A percentile compares a stretch with the other conserved stretches of the same genome.
These are phyloP conservation scores for Verticillium nonalfalfae DNA, from an alignment of 2,329 filamentous ascomycete species.

Conservation along the genomic window DNA sequence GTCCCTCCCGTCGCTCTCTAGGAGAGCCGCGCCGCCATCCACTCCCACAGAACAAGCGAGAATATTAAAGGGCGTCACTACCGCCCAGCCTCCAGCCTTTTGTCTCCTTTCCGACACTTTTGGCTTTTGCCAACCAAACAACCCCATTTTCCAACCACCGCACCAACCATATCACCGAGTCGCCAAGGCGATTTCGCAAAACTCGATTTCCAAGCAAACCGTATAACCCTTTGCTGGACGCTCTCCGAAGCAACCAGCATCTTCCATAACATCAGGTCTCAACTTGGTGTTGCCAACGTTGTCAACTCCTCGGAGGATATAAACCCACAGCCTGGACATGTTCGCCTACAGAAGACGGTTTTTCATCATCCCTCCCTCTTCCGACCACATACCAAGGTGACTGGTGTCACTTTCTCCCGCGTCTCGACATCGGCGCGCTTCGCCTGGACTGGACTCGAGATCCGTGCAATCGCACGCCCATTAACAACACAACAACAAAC, in stretches of 20 bases:
- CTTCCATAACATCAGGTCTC: conserved; percentile 17
- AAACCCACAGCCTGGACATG: conserved; percentile 39
- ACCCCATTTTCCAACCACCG: conserved; percentile 14
- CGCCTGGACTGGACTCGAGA: conserved; percentile 15
- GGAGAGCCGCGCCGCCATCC: background rate
- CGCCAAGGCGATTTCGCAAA: background rate
- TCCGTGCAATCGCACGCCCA: background rate
- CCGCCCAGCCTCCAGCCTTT: background rate
- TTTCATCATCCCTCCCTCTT: conserved; percentile 49
- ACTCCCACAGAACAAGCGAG: background rate
- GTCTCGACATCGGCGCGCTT: conserved; percentile 41
- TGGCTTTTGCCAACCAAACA: conserved; percentile 27
- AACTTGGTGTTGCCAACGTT: conserved; percentile 11
- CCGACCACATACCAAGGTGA: conserved; percentile 59
- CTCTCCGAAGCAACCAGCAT: conserved; percentile 20
- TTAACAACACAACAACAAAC: conserved; percentile 9
- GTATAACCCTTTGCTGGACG: conserved; percentile 13
- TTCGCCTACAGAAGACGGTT: conserved; percentile 48
- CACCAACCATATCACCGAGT: conserved; percentile 10
- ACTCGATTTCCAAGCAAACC: background rate
- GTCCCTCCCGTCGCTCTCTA: background rate
- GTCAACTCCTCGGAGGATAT: conserved; percentile 20
- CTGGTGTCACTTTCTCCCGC: conserved; percentile 39
- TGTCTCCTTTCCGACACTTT: background rate
- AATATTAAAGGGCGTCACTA: background rate